Conservation (phyloP, 1,139 yeast species). For the Maudiozyma humilis region DNA sequence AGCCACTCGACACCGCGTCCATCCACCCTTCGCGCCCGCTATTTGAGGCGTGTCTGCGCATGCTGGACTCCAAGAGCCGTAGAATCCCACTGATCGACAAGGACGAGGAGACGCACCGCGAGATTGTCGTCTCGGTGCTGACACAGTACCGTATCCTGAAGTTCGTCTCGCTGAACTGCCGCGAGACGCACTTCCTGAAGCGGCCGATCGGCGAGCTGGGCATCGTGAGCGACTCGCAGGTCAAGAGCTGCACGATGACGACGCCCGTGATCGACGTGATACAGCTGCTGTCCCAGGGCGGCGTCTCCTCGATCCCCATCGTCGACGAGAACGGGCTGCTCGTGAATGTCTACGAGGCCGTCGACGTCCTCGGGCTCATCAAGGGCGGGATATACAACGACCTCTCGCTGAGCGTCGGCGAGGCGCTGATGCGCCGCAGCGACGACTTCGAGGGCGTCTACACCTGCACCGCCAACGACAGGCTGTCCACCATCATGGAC, state of each 20-base stretch:
- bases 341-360: conserved; percentile 91
- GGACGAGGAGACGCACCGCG: conserved; percentile 87
- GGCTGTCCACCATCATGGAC: conserved; percentile 85
- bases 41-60: conserved; percentile 88
- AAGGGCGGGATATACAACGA: conserved; percentile 94
- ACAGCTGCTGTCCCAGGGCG: conserved; percentile 64
- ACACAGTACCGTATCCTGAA: conserved; percentile 95
- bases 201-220: conserved; percentile 66
- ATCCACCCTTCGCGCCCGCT: conserved; percentile 87
- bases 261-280: conserved; percentile 95
- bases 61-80: conserved; percentile 84
- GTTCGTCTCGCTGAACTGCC: conserved; percentile 92
- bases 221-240: conserved; percentile 50
- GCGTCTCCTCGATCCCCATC: conserved; percentile 89
- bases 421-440: conserved; percentile 86
- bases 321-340: conserved; percentile 69
- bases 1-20: conserved; percentile 78
- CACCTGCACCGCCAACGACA: conserved; percentile 84
- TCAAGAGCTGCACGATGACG: conserved; percentile 78
- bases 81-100: conserved; percentile 91
- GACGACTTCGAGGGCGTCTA: conserved; percentile 98
- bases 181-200: conserved; percentile 79
- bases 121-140: conserved; percentile 87
- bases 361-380: conserved; percentile 84
- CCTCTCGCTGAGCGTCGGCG: conserved; percentile 86